Percentiles rank a stretch among this genome's conserved stretches.
Evolutionary conservation across 805 yeast genomes (phyloP).

Genomic region (Geotrichum ghanense): DNA sequence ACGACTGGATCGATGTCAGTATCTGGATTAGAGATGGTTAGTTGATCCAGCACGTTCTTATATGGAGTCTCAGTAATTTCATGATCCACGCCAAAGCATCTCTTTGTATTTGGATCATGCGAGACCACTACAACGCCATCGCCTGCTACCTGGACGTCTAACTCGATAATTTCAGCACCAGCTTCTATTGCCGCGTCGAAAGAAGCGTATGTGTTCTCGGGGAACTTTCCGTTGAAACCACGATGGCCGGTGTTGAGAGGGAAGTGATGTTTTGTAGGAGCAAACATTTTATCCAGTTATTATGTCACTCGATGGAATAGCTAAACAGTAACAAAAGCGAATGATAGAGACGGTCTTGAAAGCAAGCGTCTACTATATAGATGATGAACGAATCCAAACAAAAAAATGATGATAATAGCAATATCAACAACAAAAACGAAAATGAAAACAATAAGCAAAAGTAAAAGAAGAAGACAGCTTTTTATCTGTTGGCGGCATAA

Average conservation of each 20-base stretch:
- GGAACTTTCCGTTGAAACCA: slow-evolving; percentile 18
- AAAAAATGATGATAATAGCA: too few relatives aligned
- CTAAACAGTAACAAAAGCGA: too few relatives aligned
- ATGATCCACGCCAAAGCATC: slow-evolving; percentile 34
- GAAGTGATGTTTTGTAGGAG: not conserved
- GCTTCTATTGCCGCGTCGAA: slow-evolving; percentile 37
- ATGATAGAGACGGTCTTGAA: too few relatives aligned
- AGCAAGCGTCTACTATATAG: too few relatives aligned
- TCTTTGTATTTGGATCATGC: slow-evolving; percentile 41
- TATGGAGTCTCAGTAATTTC: slow-evolving; percentile 29
- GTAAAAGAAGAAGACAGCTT: not conserved
- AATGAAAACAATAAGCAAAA: slow-evolving; percentile 1
- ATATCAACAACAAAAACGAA: too few relatives aligned
- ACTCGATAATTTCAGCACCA: slow-evolving; percentile 37
- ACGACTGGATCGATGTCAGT: slow-evolving; percentile 15
- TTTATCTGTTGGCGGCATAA: too few relatives aligned
- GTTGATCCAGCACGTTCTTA: slow-evolving; percentile 27
- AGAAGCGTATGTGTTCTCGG: slow-evolving; percentile 21
- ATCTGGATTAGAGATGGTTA: slow-evolving; percentile 22
- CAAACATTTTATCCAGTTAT: not conserved
- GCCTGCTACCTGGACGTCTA: slow-evolving; percentile 42
- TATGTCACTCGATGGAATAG: too few relatives aligned
- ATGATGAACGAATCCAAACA: too few relatives aligned
- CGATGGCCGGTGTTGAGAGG: slow-evolving; percentile 19
- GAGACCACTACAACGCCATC: slow-evolving; percentile 45